Base-by-base conservation (phyloP, 345 rosid genomes). In the Eucalyptus rudis region DNA sequence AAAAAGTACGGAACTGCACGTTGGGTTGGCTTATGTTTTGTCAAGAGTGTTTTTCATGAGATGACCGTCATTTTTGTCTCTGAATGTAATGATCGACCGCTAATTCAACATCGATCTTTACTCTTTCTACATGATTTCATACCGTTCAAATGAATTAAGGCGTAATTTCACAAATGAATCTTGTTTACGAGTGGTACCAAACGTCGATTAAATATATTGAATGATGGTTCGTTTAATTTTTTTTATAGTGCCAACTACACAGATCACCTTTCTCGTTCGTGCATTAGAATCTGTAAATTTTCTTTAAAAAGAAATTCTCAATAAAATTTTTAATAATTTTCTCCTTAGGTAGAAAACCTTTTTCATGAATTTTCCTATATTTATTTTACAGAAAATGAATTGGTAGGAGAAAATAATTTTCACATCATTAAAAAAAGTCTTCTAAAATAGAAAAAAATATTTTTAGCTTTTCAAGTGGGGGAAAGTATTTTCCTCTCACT, bases 301-400 rank as follows among this genome's bases (percentile, higher is more conserved):
- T 31, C 7, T 3, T 68, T 68, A 9, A 24, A 56, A 56, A 1
- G 1, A 22, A 56, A 8, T 56, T 56, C 59, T 56, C 22, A 9
- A 56, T 56, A 56, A 56, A 0, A 4, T 56, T 54, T 11, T 59
- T 0, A 5, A 27, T 59, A 27, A 27, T 27, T 59, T 59, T 0
- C 3, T 36, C 6, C 24, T 66, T 4, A 52, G 2, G 24, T 0
- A 1, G 4, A 52, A 52, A 52, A 3, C 0, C 0, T 19, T 52
- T 52, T 52, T 7, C 10, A 7, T 17, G 24, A 52, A 51, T 17
- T 51, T 51, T 51, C 2, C 4, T 8, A 0, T 16, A 16, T 17
- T 51, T 51, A 0, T 51, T 51, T 51, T 51, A 51, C 0, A 4
- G 7, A 50, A 50, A 50, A 50, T 15, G 4, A 52, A 52, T 52